Base-by-base conservation (phyloP, 306 rosid species). In the Notholithocarpus densiflorus region DNA sequence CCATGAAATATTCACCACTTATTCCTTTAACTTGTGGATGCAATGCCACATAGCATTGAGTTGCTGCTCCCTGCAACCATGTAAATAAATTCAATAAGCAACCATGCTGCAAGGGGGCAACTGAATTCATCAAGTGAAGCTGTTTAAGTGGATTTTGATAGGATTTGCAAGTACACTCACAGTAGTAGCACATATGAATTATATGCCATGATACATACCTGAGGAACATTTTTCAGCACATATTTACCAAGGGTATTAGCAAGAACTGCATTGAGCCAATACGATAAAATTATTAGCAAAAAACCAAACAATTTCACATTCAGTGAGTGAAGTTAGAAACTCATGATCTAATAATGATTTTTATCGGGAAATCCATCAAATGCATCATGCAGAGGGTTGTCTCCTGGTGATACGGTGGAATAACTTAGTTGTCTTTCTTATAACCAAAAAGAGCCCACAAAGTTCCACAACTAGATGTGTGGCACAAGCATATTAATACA, bases 21-120 rank as follows among this genome's bases (percentile, higher is more conserved):
- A 85, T 64, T 77, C 91, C 97, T 81, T 83, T 83, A 5, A 89
- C 88, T 74, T 85, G 93, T 56, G 94, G 94, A 84, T 92, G 92
- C 80, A 94, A 79, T 80, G 97, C 97, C 54, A 87, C 86, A 20
- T 86, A 89, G 83, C 97, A 92, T 60, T 94, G 91, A n/a, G 97
- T 89, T 18, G 97, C 98, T 17, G 97, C 97, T 45, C 97, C 97
- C 97, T 94, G 55, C 37, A 80, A 68, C 21, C n/a, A 81, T 18
- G 73, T 73, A 59, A 66, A 68, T 60, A 74, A 74, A 86, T 34
- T 26, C 51, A 80, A 56, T 72, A 70, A 77, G 45, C 55, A 78
- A 62, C 48, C 20, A 62, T 62, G 20, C 68, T 51, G 24, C 29
- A 71, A 18, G 20, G 48, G 23, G 5, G 29, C 51, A 53, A 26